These are phyloP conservation scores for Nicotiana tomentosiformis DNA, from an alignment of 257 asterid species.

Conservation along the genomic window DNA sequence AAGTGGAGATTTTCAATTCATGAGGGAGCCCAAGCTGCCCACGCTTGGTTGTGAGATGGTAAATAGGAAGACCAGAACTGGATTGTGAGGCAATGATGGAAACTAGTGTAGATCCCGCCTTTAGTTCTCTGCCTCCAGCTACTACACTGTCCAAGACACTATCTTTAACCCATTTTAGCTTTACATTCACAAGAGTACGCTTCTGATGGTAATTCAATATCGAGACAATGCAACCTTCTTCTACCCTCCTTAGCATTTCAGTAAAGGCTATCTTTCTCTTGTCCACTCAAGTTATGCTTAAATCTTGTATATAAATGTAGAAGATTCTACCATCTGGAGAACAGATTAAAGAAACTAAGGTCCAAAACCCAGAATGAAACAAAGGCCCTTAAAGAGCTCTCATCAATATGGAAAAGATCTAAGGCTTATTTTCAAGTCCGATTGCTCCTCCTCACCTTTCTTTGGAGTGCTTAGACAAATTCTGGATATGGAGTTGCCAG, in stretches of 20 bases:
- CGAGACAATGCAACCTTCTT: not conserved
- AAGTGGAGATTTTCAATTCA: constrained; percentile 64
- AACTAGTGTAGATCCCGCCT: constrained; percentile 57
- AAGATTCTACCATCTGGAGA: not conserved
- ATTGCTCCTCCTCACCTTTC: not conserved
- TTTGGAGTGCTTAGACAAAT: not conserved
- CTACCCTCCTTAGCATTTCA: constrained; percentile 16
- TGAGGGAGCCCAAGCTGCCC: constrained; percentile 60
- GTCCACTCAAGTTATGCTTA: not conserved
- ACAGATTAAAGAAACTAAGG: not conserved
- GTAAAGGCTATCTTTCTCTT: not conserved
- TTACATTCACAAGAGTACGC: constrained; percentile 75
- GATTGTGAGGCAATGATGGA: constrained; percentile 55
- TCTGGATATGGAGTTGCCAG: not conserved
- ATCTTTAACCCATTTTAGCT: constrained; percentile 83
- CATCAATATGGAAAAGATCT: not conserved
- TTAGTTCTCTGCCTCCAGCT: constrained; percentile 44
- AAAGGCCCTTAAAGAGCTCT: not conserved
- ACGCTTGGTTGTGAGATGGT: constrained; percentile 42
- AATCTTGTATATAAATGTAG: not conserved
- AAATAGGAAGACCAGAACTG: constrained; percentile 48
- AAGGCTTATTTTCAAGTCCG: not conserved
- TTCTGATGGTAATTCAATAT: constrained; percentile 33
- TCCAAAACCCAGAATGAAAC: not conserved
- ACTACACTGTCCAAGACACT: constrained; percentile 56